Evolutionary conservation across 2,329 filamentous ascomycete genomes (phyloP), one percentile per base, ranked within the genome.

Genomic region (Stromatinia cepivora): DNA sequence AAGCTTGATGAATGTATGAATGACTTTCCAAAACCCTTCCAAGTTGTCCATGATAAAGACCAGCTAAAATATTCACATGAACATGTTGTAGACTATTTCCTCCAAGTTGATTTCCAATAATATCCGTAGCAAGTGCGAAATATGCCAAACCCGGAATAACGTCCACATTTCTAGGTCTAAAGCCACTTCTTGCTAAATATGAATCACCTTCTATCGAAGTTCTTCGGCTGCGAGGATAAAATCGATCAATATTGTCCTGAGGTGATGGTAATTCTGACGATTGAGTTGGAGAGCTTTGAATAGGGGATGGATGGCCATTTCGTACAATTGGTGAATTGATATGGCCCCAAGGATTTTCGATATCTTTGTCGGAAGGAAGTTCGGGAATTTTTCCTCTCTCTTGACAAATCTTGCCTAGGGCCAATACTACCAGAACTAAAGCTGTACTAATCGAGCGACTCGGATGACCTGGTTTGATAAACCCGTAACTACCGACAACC

Each of bases 61-160:
- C 93, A 22, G 93, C 93, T 59, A 98, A 85, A 34, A 98, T 87
- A 74, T 90, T 89, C 10, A 91, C 92, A 78, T 97, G 94, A 6
- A 96, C 92, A 77, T 95, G 91, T 73, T 91, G 89, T 70, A 98
- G 83, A 56, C 92, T 91, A 71, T 90, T 92, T 0, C 91, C 91
- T n/a, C 92, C 94, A 48, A 89, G 85, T 64, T 95, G 88, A 70
- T 91, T 91, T 7, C 93, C 93, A 22, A 98, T 82, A 50, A 98
- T 97, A 71, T 95, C 91, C 0, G 90, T 90, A 2, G 93, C 94
- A 71, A 92, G 89, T 1, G 92, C 91, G 78, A 94, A 97, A 78
- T 97, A 97, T 42, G 93, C 91, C 70, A 98, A 82, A 0, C 95
- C 95, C 0, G 95, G 94, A 71, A 97, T 91, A 9, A 91, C 86